These are phyloP conservation scores for Mastigamoeba balamuthi DNA, from an alignment of 78 protist species.

Conservation along the genomic window DNA sequence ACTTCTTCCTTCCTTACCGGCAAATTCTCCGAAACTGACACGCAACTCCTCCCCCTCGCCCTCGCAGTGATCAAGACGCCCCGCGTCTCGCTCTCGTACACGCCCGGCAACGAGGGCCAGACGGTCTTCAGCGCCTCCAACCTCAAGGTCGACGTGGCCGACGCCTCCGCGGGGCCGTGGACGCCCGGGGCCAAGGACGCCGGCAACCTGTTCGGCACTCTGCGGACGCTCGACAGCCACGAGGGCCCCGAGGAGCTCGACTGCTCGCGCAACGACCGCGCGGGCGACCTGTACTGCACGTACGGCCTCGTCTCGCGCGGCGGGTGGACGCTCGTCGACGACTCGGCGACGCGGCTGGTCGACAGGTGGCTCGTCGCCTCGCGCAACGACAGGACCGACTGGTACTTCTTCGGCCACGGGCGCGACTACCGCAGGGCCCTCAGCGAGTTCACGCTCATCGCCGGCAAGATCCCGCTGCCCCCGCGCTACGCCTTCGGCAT, in stretches of 20 bases:
- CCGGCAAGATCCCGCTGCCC: slow-evolving; percentile 8
- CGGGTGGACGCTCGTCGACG: slow-evolving; percentile 37
- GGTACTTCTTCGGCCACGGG: slow-evolving; percentile 44
- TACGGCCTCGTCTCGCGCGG: slow-evolving; percentile 23
- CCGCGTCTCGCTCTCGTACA: too few relatives aligned
- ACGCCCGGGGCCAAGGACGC: background rate
- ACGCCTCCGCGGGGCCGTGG: background rate
- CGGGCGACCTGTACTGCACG: slow-evolving; percentile 14
- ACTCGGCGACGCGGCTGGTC: background rate
- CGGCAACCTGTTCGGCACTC: slow-evolving; percentile 17
- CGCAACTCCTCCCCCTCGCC: too few relatives aligned
- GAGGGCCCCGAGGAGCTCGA: background rate
- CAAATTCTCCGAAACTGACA: too few relatives aligned
- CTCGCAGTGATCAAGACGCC: too few relatives aligned
- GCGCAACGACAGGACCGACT: background rate
- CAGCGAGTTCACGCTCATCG: slow-evolving; percentile 13
- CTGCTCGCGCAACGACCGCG: background rate
- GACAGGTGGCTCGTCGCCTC: background rate
- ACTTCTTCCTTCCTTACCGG: too few relatives aligned
- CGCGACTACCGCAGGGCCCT: slow-evolving; percentile 27
- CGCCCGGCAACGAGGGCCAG: too few relatives aligned
- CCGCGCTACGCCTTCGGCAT: slow-evolving; percentile 28
- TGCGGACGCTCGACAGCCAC: slow-evolving; percentile 10
- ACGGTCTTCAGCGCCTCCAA: too few relatives aligned
- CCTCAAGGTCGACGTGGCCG: too few relatives aligned